A percentile compares a stretch with the other conserved stretches of the same genome.
These are phyloP conservation scores for Gossypium arboreum DNA, from an alignment of 345 rosid genomes.

Conservation along the genomic window DNA sequence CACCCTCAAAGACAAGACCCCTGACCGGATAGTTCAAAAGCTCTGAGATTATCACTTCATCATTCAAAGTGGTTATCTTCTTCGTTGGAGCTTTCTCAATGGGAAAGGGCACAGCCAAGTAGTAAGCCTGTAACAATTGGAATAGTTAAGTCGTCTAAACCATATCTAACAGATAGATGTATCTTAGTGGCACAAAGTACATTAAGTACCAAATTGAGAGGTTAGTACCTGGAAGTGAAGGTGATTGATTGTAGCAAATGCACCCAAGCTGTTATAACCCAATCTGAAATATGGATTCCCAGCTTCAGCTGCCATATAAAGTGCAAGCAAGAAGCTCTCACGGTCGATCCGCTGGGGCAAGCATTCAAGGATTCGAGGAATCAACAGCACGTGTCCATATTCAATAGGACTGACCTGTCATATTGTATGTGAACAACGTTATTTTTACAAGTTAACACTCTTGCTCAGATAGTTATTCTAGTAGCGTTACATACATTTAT, in stretches of 20 bases:
- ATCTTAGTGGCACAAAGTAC: background rate
- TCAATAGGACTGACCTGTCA: constrained; percentile 95
- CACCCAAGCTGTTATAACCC: constrained; percentile 97
- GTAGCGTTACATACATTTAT: constrained; percentile 56
- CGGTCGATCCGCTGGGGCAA: constrained; percentile 93
- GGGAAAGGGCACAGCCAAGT: constrained; percentile 69
- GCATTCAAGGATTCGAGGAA: constrained; percentile 81
- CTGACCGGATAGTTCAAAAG: constrained; percentile 77
- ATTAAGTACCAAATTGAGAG: background rate
- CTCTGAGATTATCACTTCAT: constrained; percentile 59
- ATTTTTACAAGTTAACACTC: background rate
- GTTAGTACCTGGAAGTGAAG: constrained; percentile 91
- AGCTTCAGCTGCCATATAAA: constrained; percentile 80
- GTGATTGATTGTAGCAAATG: constrained; percentile 97
- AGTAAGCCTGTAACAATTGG: constrained; percentile 61
- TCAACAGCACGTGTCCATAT: constrained; percentile 88
- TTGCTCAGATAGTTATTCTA: background rate
- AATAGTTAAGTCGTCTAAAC: constrained; percentile 10
- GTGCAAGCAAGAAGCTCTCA: constrained; percentile 77
- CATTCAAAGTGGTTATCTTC: constrained; percentile 40
- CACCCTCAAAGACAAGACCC: constrained; percentile 81
- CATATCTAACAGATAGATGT: background rate
- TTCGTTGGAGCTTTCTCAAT: constrained; percentile 76
- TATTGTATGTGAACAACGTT: background rate
- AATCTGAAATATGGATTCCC: constrained; percentile 76